A percentile compares a stretch with the other conserved stretches of the same genome.
These are phyloP conservation scores for Onygenales sp. DNA, from an alignment of 2,329 filamentous ascomycete species.

Conservation along the genomic window DNA sequence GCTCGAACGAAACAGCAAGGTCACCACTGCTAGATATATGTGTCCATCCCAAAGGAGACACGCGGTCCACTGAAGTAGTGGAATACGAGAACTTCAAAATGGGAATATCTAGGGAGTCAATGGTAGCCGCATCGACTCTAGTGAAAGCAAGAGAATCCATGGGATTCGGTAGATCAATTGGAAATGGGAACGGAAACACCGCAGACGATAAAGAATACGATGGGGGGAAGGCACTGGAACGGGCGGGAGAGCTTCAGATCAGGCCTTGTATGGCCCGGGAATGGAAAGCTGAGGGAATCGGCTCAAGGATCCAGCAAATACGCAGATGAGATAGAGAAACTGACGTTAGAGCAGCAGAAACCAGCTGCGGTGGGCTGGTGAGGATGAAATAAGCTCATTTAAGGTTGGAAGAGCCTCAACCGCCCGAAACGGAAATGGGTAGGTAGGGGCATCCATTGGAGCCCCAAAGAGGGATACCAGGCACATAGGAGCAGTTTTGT, in stretches of 20 bases:
- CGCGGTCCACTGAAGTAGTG: conserved; percentile 26
- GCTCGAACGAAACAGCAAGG: conserved; percentile 28
- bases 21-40: conserved; percentile 31
- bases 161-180: no score
- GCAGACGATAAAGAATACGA: no score
- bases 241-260: neutral
- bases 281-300: neutral
- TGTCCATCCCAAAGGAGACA: conserved; percentile 33
- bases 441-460: no score
- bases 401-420: conserved; percentile 1
- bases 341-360: neutral
- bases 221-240: no score
- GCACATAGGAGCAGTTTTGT: no score
- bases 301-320: neutral
- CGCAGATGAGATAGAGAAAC: neutral
- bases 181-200: no score
- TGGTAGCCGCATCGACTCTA: neutral
- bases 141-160: neutral
- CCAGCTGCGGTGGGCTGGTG: neutral
- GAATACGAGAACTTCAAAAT: conserved; percentile 37
- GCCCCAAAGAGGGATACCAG: no score
- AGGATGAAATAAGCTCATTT: conserved; percentile 2
- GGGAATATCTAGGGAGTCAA: conserved; percentile 7
- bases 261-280: neutral
- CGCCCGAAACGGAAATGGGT: neutral